Percentiles rank a stretch among this genome's conserved stretches.
Evolutionary conservation across 768 basidiomycete genomes (phyloP).

Genomic region (Leucocoprinus birnbaumii): DNA sequence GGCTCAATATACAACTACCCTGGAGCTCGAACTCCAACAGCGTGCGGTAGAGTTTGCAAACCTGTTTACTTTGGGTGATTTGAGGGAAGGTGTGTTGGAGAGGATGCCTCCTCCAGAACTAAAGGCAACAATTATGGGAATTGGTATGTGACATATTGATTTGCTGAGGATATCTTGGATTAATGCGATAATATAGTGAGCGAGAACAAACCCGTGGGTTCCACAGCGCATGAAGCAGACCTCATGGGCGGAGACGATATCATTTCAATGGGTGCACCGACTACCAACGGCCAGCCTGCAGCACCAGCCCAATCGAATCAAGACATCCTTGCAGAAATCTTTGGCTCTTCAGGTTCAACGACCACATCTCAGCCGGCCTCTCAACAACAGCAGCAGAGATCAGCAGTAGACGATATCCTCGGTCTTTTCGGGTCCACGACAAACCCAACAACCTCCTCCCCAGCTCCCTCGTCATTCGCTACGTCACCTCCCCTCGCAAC

Average conservation of each 20-base stretch:
- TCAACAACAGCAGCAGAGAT: constrained; percentile 45
- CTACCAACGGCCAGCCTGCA: constrained; percentile 38
- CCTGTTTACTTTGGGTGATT: constrained; percentile 74
- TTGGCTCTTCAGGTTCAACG: constrained; percentile 48
- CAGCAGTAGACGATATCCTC: constrained; percentile 86
- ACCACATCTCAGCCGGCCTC: constrained; percentile 37
- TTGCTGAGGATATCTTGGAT: constrained; percentile 1
- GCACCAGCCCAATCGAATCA: constrained; percentile 60
- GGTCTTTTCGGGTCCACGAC: constrained; percentile 77
- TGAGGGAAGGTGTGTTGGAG: constrained; percentile 84
- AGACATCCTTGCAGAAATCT: constrained; percentile 91
- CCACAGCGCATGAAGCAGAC: constrained; percentile 66
- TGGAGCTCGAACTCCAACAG: constrained; percentile 94
- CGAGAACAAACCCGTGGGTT: constrained; percentile 95
- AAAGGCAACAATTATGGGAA: constrained; percentile 94
- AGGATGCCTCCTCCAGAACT: constrained; percentile 99
- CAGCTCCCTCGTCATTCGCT: constrained; percentile 15
- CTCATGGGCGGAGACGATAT: constrained; percentile 79
- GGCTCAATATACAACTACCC: constrained; percentile 79
- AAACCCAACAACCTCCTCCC: constrained; percentile 29
- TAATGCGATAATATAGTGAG: constrained; percentile 57
- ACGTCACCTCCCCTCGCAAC: constrained; percentile 15
- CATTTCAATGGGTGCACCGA: constrained; percentile 19
- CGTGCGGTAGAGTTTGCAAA: constrained; percentile 93
- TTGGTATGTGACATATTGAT: constrained; percentile 47